These are phyloP conservation scores for Terfezia claveryi DNA, from an alignment of 495 filamentous ascomycete genomes.

Conservation along the genomic window DNA sequence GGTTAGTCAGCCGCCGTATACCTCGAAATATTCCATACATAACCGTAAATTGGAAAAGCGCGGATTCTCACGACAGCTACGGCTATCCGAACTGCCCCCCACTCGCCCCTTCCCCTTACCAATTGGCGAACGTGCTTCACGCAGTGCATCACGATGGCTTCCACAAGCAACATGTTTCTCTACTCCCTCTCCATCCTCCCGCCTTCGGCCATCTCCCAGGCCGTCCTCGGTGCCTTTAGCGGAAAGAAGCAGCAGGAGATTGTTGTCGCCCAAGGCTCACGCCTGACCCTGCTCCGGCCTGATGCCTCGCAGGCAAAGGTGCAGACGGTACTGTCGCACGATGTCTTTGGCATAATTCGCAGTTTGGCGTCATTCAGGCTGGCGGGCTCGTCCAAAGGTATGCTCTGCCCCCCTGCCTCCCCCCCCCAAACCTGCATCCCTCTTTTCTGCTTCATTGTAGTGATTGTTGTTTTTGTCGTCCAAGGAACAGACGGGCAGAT, in stretches of 20 bases:
- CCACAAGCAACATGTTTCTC: slow-evolving; percentile 91
- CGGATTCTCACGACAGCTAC: too few relatives aligned
- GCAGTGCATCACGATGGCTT: slow-evolving; percentile 51
- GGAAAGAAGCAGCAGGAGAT: slow-evolving; percentile 94
- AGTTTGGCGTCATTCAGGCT: slow-evolving; percentile 69
- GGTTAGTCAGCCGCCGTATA: too few relatives aligned
- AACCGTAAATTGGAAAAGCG: too few relatives aligned
- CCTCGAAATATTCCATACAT: too few relatives aligned
- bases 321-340: slow-evolving; percentile 61
- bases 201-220: slow-evolving; percentile 68
- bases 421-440: slow-evolving; percentile 7
- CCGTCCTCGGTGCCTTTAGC: slow-evolving; percentile 79
- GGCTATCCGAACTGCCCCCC: not conserved
- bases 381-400: slow-evolving; percentile 91
- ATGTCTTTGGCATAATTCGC: slow-evolving; percentile 89
- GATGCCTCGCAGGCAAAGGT: slow-evolving; percentile 72
- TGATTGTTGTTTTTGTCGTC: slow-evolving; percentile 40
- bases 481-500: not conserved
- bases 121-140: not conserved
- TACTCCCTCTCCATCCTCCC: slow-evolving; percentile 88
- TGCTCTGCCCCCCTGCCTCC: slow-evolving; percentile 22
- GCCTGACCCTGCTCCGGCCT: slow-evolving; percentile 66
- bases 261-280: slow-evolving; percentile 76
- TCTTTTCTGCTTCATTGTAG: slow-evolving; percentile 55
- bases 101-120: not conserved